A percentile compares a stretch with the other conserved stretches of the same genome.
Conservation (phyloP, 164 flowering plant species). For the Cinnamomum micranthum region DNA sequence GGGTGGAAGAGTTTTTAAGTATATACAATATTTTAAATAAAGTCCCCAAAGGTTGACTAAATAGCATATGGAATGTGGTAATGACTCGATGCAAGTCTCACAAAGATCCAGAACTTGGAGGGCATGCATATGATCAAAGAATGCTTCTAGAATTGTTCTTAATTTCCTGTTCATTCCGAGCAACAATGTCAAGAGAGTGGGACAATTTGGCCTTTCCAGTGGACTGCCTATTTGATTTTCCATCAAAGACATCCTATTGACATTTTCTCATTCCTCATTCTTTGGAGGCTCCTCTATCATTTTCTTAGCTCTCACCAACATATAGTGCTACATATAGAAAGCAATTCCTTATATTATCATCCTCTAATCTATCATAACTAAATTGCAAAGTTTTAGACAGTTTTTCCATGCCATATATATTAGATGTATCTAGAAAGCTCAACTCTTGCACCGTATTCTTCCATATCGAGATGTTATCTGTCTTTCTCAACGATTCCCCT, state of each 20-base stretch:
- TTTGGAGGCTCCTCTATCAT: neutral
- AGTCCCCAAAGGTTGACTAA: slow-evolving; percentile 19
- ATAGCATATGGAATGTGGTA: slow-evolving; percentile 20
- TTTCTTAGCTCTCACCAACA: slow-evolving; percentile 11
- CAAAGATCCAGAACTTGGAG: slow-evolving; percentile 24
- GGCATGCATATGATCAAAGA: slow-evolving; percentile 16
- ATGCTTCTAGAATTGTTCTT: slow-evolving; percentile 11
- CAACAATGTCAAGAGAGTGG: slow-evolving; percentile 17
- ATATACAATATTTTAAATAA: slow-evolving; percentile 17
- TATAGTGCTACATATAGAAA: neutral
- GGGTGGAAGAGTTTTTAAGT: slow-evolving; percentile 1
- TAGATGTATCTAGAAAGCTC: neutral
- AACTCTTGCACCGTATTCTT: slow-evolving; percentile 7
- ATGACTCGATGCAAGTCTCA: slow-evolving; percentile 10
- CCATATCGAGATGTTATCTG: slow-evolving; percentile 7
- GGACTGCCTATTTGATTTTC: slow-evolving; percentile 6
- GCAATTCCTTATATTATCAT: neutral
- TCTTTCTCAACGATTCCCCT: slow-evolving; percentile 14
- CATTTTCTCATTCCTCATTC: slow-evolving; percentile 12
- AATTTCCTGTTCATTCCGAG: slow-evolving; percentile 13
- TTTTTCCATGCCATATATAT: slow-evolving; percentile 8
- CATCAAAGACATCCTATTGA: slow-evolving; percentile 19
- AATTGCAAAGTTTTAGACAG: slow-evolving; percentile 9
- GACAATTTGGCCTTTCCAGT: slow-evolving; percentile 17
- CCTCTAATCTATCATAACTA: slow-evolving; percentile 12